phyloP scores from a whole-genome alignment of 2,329 filamentous ascomycete species.

The Lasiodiplodia gonubiensis region DNA sequence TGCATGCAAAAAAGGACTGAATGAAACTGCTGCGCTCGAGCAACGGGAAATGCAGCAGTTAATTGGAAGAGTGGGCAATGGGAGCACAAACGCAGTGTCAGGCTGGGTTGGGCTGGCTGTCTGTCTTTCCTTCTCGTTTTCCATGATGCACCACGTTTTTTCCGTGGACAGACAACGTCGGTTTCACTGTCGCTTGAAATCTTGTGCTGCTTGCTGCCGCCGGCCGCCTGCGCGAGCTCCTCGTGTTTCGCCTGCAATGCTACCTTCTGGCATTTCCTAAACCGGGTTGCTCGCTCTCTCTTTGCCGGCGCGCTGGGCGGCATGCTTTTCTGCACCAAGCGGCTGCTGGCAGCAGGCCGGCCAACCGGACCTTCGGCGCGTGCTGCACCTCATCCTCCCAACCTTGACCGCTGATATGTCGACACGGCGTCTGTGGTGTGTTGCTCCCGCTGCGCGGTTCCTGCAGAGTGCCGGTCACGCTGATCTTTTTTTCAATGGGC shows the following conservation, averaged over 20 bases:
- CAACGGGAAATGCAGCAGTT: not conserved
- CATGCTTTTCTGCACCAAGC: slow-evolving; percentile 8
- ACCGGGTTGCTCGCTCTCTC: not conserved
- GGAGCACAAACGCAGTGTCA: not conserved
- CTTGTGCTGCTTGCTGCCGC: not conserved
- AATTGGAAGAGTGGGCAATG: not conserved
- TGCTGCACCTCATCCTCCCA: not conserved
- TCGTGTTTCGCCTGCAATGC: slow-evolving; percentile 27
- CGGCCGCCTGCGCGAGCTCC: not conserved
- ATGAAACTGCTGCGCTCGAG: not conserved
- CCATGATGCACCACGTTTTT: not conserved
- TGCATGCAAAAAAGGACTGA: not conserved
- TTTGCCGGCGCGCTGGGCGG: not conserved
- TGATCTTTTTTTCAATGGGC: not conserved
- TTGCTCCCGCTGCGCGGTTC: slow-evolving; percentile 4
- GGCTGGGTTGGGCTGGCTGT: not conserved
- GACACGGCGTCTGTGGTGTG: not conserved
- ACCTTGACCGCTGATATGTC: not conserved
- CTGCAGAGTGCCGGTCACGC: not conserved
- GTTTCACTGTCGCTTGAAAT: not conserved
- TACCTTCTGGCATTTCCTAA: not conserved
- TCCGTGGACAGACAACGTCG: not conserved
- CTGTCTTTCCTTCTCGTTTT: not conserved
- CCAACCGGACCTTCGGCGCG: no score
- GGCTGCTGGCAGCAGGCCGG: not conserved